A percentile compares a stretch with the other conserved stretches of the same genome.
Conservation (phyloP, 306 rosid genomes). For the Potentilla sterilis region DNA sequence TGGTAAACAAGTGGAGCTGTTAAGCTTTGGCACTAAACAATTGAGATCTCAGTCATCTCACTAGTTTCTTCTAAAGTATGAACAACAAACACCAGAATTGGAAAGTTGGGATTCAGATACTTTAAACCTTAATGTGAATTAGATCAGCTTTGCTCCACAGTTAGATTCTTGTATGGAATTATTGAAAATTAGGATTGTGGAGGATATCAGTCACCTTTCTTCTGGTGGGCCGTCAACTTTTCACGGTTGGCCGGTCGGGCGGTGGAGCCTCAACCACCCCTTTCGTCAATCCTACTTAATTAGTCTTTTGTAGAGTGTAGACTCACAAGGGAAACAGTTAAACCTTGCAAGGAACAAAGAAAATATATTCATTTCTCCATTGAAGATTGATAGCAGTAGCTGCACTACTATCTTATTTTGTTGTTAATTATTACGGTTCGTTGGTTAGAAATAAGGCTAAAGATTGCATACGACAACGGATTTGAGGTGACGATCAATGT, state of each 20-base stretch:
- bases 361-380: background rate
- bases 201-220: constrained; percentile 23
- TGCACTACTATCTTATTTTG: background rate
- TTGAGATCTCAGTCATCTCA: background rate
- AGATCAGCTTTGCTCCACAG: constrained; percentile 6
- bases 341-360: background rate
- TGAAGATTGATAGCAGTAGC: background rate
- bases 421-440: background rate
- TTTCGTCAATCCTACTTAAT: constrained; percentile 21
- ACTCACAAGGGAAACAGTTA: background rate
- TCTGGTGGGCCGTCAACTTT: constrained; percentile 30
- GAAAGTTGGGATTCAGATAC: constrained; percentile 11
- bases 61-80: background rate
- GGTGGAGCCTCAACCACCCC: constrained; percentile 21
- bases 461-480: background rate
- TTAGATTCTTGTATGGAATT: constrained; percentile 12
- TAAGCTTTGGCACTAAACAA: constrained; percentile 3
- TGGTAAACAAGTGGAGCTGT: constrained; percentile 1
- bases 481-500: no score
- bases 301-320: background rate
- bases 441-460: background rate
- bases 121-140: background rate
- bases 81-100: constrained; percentile 10
- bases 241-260: constrained; percentile 33
- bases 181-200: constrained; percentile 19